Evolutionary conservation across 2,329 filamentous ascomycete genomes (phyloP).

Genomic region (Diaporthe helianthi): DNA sequence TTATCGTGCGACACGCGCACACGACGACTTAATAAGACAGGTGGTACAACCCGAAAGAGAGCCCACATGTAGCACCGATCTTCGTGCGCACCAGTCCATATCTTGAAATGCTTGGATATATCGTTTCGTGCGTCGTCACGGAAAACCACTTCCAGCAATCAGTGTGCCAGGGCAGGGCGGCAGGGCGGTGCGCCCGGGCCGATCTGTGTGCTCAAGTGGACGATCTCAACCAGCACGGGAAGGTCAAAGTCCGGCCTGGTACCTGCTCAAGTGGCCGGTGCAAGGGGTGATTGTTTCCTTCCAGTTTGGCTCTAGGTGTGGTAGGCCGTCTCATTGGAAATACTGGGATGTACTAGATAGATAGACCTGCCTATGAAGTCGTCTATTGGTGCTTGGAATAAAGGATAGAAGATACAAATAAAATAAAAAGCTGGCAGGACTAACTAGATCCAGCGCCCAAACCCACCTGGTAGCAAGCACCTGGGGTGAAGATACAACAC

Average conservation of each 20-base stretch:
- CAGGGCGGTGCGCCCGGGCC: background rate
- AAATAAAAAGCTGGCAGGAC: background rate
- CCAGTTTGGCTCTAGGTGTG: constrained; percentile 1
- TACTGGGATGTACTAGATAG: constrained; percentile 18
- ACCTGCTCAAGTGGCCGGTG: background rate
- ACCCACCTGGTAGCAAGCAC: background rate
- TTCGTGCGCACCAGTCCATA: background rate
- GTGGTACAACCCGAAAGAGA: constrained; percentile 1
- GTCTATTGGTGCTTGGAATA: constrained; percentile 1
- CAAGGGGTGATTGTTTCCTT: constrained; percentile 3
- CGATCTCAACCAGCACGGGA: background rate
- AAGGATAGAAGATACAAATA: no score
- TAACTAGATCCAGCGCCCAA: constrained; percentile 1
- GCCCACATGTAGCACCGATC: background rate
- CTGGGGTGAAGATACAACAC: background rate
- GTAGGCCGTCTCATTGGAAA: constrained; percentile 8
- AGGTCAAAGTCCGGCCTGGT: background rate
- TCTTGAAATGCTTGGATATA: background rate
- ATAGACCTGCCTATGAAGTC: background rate
- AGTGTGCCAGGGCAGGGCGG: no score
- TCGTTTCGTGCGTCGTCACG: background rate
- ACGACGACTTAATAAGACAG: constrained; percentile 16
- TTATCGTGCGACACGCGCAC: constrained; percentile 10
- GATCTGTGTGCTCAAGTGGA: background rate
- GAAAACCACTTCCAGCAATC: background rate